A percentile compares a stretch with the other conserved stretches of the same genome.
These are phyloP conservation scores for Naegleria gruberi DNA, from an alignment of 208 protist genomes.

Conservation along the genomic window DNA sequence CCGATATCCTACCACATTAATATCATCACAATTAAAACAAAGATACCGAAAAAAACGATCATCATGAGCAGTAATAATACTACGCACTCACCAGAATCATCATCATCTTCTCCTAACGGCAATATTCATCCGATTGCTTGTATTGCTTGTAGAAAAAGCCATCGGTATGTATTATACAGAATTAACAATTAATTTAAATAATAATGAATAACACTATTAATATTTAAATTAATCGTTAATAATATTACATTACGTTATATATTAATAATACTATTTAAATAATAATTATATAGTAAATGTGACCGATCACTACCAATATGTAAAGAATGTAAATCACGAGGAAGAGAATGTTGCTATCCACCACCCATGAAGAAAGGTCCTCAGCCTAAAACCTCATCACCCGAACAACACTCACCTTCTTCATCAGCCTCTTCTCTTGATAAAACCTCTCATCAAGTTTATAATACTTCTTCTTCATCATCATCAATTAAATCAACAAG, in stretches of 20 bases:
- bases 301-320: background rate
- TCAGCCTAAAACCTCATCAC: background rate
- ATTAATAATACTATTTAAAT: too few species aligned
- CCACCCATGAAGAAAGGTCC: background rate
- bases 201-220: too few species aligned
- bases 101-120: too few species aligned
- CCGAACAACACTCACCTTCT: background rate
- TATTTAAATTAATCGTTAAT: too few species aligned
- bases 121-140: background rate
- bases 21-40: too few species aligned
- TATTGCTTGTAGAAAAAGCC: background rate
- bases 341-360: background rate
- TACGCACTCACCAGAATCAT: too few species aligned
- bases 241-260: too few species aligned
- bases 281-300: background rate
- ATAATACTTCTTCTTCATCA: background rate
- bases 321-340: background rate
- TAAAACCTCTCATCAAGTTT: background rate
- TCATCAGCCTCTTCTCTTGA: background rate
- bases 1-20: too few species aligned
- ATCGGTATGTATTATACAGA: background rate
- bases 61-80: too few species aligned
- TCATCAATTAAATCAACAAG: background rate
- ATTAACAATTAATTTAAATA: too few species aligned
- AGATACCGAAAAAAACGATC: too few species aligned